Percentiles rank a stretch among this genome's conserved stretches.
Conservation (phyloP, 495 filamentous ascomycete species). For the Tuber magnatum region DNA sequence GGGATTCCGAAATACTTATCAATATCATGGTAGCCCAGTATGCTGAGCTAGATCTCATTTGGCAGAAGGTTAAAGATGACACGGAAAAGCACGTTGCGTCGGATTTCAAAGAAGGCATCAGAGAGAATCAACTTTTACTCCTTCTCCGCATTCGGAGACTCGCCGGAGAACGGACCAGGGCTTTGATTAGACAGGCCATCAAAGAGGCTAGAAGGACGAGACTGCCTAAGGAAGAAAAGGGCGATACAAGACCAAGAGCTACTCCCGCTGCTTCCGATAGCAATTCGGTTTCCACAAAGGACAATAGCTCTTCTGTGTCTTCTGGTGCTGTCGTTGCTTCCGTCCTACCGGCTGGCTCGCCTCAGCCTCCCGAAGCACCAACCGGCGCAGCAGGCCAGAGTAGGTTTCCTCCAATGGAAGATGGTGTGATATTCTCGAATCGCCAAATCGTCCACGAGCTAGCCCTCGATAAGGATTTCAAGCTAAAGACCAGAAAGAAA, state of each 20-base stretch:
- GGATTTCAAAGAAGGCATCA: slow-evolving; percentile 86
- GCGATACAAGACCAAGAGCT: slow-evolving; percentile 62
- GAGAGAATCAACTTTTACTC: slow-evolving; percentile 84
- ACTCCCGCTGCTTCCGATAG: slow-evolving; percentile 40
- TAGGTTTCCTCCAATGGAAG: slow-evolving; percentile 38
- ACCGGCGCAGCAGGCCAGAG: slow-evolving; percentile 45
- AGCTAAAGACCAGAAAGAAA: slow-evolving; percentile 48
- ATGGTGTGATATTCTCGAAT: slow-evolving; percentile 48
- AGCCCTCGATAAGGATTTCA: slow-evolving; percentile 78
- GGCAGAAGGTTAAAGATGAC: slow-evolving; percentile 91
- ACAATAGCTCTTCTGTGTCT: slow-evolving; percentile 4
- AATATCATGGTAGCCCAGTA: slow-evolving; percentile 95
- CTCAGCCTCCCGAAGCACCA: slow-evolving; percentile 44
- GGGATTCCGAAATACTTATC: slow-evolving; percentile 80
- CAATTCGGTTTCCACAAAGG: slow-evolving; percentile 22
- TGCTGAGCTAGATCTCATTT: slow-evolving; percentile 89
- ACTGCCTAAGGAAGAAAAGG: slow-evolving; percentile 60
- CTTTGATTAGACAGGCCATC: slow-evolving; percentile 73
- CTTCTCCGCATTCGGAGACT: slow-evolving; percentile 84
- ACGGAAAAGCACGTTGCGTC: slow-evolving; percentile 74
- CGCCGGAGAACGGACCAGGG: slow-evolving; percentile 75
- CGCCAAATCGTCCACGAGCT: slow-evolving; percentile 82
- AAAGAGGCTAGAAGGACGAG: slow-evolving; percentile 67
- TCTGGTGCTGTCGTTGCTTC: slow-evolving; percentile 5
- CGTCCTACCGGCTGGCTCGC: slow-evolving; percentile 13